phyloP scores from a whole-genome alignment of 345 rosid genomes.

The Triadica sebifera region DNA sequence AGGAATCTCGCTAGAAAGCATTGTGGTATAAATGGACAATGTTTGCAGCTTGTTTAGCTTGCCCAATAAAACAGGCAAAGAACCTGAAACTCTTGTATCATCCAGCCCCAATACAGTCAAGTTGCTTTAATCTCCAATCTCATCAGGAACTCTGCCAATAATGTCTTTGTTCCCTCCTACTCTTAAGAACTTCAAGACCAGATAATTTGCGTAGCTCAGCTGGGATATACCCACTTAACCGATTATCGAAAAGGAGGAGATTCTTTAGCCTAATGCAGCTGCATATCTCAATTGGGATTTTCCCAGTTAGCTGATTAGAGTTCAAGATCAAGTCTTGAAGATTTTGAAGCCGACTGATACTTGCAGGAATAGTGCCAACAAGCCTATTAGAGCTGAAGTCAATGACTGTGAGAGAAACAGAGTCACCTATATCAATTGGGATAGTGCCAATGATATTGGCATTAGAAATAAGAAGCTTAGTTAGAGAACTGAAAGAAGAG shows the following conservation, averaged over 20 bases:
- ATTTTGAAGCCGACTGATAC: constrained; percentile 48
- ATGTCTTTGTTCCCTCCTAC: constrained; percentile 83
- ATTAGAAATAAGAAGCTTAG: constrained; percentile 54
- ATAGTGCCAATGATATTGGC: constrained; percentile 70
- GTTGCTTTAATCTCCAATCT: constrained; percentile 70
- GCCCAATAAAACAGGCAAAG: constrained; percentile 71
- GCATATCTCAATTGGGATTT: constrained; percentile 62
- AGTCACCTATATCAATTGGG: constrained; percentile 55
- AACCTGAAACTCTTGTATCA: constrained; percentile 68
- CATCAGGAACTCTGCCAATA: constrained; percentile 63
- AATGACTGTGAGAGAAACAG: constrained; percentile 40
- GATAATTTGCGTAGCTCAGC: constrained; percentile 62
- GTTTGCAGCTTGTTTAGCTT: constrained; percentile 65
- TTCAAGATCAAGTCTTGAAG: constrained; percentile 59
- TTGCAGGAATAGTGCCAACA: constrained; percentile 61
- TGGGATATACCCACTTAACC: constrained; percentile 65
- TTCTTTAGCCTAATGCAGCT: constrained; percentile 49
- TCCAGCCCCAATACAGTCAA: constrained; percentile 79
- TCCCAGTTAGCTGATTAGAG: constrained; percentile 81
- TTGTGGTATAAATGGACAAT: constrained; percentile 64
- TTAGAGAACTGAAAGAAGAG: constrained; percentile 49
- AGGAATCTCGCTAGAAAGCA: constrained; percentile 88
- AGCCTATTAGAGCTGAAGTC: constrained; percentile 67
- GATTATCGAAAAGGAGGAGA: constrained; percentile 63
- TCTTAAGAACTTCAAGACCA: constrained; percentile 63